Conservation (phyloP, 345 rosid genomes). For the Theobroma cacao region DNA sequence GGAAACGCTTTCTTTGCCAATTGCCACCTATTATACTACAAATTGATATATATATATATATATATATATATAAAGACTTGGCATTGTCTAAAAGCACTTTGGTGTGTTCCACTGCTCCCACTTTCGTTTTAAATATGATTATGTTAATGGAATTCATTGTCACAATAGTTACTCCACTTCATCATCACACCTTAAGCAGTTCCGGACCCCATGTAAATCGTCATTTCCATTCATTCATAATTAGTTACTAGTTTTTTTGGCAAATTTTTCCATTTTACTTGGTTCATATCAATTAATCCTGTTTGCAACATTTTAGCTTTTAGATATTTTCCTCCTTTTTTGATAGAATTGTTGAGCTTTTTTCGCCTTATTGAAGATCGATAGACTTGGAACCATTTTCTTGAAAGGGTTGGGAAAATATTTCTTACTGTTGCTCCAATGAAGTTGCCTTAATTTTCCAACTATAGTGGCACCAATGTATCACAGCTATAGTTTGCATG, state of each 20-base stretch:
- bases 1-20: constrained; percentile 30
- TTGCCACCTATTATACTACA: background rate
- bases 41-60: background rate
- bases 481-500: background rate
- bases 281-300: background rate
- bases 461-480: background rate
- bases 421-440: background rate
- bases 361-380: background rate
- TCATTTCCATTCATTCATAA: background rate
- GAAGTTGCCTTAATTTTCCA: background rate
- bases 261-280: background rate
- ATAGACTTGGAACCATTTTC: too few relatives aligned
- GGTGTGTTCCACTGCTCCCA: constrained; percentile 14
- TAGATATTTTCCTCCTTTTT: background rate
- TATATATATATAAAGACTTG: background rate
- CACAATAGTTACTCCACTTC: constrained; percentile 40
- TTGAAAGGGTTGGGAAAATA: too few relatives aligned
- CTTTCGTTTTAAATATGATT: constrained; percentile 27
- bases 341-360: background rate
- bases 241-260: background rate
- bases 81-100: constrained; percentile 21
- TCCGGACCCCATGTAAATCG: background rate
- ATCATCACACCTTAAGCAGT: background rate
- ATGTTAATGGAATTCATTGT: constrained; percentile 39
- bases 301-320: background rate